Conservation (phyloP, 768 basidiomycete genomes). For the Lentinula lateritia region DNA sequence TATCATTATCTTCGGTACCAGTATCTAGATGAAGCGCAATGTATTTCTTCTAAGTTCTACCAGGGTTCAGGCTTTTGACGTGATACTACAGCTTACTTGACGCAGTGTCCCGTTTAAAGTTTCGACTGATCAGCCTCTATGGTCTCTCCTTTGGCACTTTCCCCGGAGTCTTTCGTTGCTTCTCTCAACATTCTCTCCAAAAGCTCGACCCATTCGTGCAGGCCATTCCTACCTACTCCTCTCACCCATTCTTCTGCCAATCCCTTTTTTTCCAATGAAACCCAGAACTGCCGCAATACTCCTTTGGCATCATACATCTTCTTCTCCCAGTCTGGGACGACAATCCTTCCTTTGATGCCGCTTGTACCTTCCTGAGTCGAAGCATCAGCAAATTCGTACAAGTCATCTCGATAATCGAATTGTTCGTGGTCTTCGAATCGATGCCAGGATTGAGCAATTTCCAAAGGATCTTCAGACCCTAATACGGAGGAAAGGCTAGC, state of each 20-base stretch:
- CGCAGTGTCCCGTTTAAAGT: background rate
- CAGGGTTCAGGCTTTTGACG: no score
- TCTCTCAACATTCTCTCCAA: slow-evolving; percentile 24
- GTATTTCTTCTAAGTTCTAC: no score
- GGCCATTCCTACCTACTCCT: slow-evolving; percentile 54
- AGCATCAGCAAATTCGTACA: slow-evolving; percentile 42
- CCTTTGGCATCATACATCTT: slow-evolving; percentile 46
- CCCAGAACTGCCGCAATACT: slow-evolving; percentile 52
- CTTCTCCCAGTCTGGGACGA: slow-evolving; percentile 52
- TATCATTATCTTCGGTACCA: no score
- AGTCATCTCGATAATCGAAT: slow-evolving; percentile 60
- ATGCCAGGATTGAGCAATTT: slow-evolving; percentile 54
- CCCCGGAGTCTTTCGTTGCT: background rate
- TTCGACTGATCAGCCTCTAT: background rate
- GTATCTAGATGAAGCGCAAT: background rate
- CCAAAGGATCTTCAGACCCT: slow-evolving; percentile 23
- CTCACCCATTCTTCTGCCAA: slow-evolving; percentile 56
- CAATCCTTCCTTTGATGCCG: slow-evolving; percentile 16
- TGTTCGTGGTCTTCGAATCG: slow-evolving; percentile 46
- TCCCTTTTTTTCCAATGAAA: slow-evolving; percentile 46
- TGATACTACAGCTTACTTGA: no score
- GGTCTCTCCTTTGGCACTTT: background rate
- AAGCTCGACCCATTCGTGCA: slow-evolving; percentile 57
- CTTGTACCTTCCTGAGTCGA: slow-evolving; percentile 18
- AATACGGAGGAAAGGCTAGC: slow-evolving; percentile 27